Conservation (phyloP, 1,139 yeast species). For the Suhomyces bokatorum region DNA sequence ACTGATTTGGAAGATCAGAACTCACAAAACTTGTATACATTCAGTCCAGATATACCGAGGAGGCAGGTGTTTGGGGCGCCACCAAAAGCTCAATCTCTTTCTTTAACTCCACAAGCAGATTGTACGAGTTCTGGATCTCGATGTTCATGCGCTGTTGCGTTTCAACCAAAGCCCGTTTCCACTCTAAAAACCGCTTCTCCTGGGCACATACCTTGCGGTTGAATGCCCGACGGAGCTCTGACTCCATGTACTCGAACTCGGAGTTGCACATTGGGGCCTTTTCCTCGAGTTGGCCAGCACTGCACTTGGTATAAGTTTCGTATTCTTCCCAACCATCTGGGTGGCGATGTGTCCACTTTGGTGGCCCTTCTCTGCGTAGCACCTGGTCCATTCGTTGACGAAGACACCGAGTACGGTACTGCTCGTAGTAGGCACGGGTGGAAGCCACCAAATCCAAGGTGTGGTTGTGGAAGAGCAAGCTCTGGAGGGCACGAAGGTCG, state of each 20-base stretch:
- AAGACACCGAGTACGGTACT: constrained; percentile 48
- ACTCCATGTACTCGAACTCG: background rate
- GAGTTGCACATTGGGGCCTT: background rate
- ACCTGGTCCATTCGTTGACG: constrained; percentile 33
- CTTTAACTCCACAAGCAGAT: background rate
- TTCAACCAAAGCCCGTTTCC: constrained; percentile 54
- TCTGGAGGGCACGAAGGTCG: constrained; percentile 59
- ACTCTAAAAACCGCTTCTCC: background rate
- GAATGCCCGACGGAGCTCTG: background rate
- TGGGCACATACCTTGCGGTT: background rate
- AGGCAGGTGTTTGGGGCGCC: background rate
- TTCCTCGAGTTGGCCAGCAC: background rate
- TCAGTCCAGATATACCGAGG: background rate
- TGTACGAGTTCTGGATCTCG: constrained; percentile 44
- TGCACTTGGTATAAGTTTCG: constrained; percentile 44
- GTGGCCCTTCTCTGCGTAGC: background rate
- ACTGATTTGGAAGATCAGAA: too few species aligned
- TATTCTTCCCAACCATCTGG: constrained; percentile 1
- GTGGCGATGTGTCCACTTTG: background rate
- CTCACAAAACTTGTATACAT: too few species aligned
- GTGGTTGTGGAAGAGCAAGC: constrained; percentile 50
- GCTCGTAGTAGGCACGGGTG: constrained; percentile 58
- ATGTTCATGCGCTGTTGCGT: constrained; percentile 58
- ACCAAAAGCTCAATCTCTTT: background rate
- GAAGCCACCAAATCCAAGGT: constrained; percentile 61